Conservation (phyloP, 1,139 yeast genomes). For the Debaryomyces fabryi region DNA sequence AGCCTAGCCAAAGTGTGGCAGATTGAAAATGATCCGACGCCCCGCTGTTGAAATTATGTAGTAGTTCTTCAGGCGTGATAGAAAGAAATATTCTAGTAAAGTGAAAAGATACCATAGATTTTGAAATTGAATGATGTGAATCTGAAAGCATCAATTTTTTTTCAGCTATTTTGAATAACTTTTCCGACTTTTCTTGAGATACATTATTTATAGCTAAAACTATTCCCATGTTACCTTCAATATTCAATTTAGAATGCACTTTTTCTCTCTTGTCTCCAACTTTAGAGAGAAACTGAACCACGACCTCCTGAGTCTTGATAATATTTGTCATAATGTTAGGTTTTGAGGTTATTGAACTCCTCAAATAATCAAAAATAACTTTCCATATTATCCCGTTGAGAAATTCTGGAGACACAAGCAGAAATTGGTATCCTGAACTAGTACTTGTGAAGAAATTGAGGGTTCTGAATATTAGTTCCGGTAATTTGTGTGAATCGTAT, state of each 20-base stretch:
- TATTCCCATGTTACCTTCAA: slow-evolving; percentile 45
- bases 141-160: slow-evolving; percentile 21
- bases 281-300: slow-evolving; percentile 25
- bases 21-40: slow-evolving; percentile 26
- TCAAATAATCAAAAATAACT: slow-evolving; percentile 20
- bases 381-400: slow-evolving; percentile 30
- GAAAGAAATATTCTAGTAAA: slow-evolving; percentile 32
- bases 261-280: slow-evolving; percentile 11
- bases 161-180: slow-evolving; percentile 33
- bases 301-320: slow-evolving; percentile 33
- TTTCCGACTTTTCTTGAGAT: slow-evolving; percentile 29
- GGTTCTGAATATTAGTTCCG: slow-evolving; percentile 19
- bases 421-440: slow-evolving; percentile 16
- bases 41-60: slow-evolving; percentile 34
- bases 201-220: slow-evolving; percentile 32
- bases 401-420: slow-evolving; percentile 18
- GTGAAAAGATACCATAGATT: slow-evolving; percentile 27
- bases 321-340: slow-evolving; percentile 15
- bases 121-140: slow-evolving; percentile 12
- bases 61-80: slow-evolving; percentile 35
- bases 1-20: slow-evolving; percentile 39
- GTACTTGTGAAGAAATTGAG: slow-evolving; percentile 18
- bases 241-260: slow-evolving; percentile 22
- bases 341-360: slow-evolving; percentile 10
- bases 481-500: slow-evolving; percentile 25